Percentiles rank a stretch among this genome's conserved stretches.
Evolutionary conservation across 352 stramenopile genomes (phyloP).

Genomic region (Thalassiosira livingstoniorum): DNA sequence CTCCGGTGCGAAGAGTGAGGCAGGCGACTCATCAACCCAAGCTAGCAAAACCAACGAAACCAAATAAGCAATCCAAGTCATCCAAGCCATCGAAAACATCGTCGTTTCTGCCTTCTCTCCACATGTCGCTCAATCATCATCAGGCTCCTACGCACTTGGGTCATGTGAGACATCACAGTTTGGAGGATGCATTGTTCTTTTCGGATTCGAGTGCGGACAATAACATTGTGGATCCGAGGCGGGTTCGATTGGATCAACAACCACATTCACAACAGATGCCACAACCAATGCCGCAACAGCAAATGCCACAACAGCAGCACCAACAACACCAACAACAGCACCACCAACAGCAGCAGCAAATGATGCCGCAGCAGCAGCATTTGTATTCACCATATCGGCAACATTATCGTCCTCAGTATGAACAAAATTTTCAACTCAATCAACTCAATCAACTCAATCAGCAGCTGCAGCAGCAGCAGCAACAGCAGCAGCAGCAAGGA

Average conservation of each 20-base stretch:
- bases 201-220: slow-evolving; percentile 18
- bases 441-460: not conserved
- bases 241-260: too few species aligned
- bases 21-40: too few species aligned
- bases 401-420: not conserved
- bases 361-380: not conserved
- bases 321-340: not conserved
- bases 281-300: too few species aligned
- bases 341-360: not conserved
- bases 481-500: not conserved
- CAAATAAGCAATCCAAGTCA: too few species aligned
- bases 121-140: not conserved
- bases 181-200: slow-evolving; percentile 4
- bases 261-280: too few species aligned
- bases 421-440: not conserved
- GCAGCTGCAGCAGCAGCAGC: slow-evolving; percentile 17
- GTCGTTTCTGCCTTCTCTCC: not conserved
- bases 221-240: too few species aligned
- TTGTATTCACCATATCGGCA: not conserved
- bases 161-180: not conserved
- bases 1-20: too few species aligned
- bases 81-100: not conserved
- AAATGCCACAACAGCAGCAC: too few species aligned
- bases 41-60: too few species aligned
- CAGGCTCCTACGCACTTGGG: not conserved